phyloP scores from a whole-genome alignment of 148 eudicot species.

The Pharnaceum exiguum region DNA sequence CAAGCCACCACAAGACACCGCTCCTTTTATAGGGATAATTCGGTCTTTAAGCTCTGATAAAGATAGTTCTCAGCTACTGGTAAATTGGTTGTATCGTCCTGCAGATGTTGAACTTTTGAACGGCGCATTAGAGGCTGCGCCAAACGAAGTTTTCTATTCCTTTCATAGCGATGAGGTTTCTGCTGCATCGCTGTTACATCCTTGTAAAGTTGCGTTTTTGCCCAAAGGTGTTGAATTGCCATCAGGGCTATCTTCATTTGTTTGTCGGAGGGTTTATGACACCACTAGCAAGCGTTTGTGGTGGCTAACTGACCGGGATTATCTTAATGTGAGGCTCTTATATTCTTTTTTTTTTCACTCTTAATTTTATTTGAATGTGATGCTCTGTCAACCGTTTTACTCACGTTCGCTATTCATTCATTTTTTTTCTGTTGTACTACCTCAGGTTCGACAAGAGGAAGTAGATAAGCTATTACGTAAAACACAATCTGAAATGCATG shows the following conservation, averaged over 20 bases:
- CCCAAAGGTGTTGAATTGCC: constrained; percentile 85
- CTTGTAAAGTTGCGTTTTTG: constrained; percentile 85
- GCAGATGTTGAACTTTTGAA: constrained; percentile 63
- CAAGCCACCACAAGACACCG: constrained; percentile 60
- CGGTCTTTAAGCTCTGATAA: constrained; percentile 34
- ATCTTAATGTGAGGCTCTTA: constrained; percentile 55
- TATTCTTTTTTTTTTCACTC: neutral
- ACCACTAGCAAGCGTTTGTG: constrained; percentile 63
- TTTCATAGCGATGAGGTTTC: constrained; percentile 82
- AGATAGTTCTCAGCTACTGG: constrained; percentile 46
- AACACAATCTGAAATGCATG: constrained; percentile 69
- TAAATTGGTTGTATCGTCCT: constrained; percentile 91
- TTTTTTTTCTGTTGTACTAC: neutral
- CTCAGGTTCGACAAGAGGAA: constrained; percentile 88
- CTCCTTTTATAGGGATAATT: constrained; percentile 71
- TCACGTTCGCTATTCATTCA: neutral
- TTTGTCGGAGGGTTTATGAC: constrained; percentile 83
- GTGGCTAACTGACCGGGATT: constrained; percentile 84
- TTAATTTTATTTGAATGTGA: neutral
- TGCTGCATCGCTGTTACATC: constrained; percentile 87
- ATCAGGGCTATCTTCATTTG: constrained; percentile 64
- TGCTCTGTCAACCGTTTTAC: neutral
- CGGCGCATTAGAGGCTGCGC: constrained; percentile 63
- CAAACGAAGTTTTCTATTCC: constrained; percentile 84
- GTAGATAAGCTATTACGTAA: constrained; percentile 67